Percentiles rank a stretch among this genome's conserved stretches.
phyloP scores from a whole-genome alignment of 2,329 filamentous ascomycete genomes.

The Xylaria arbuscula region DNA sequence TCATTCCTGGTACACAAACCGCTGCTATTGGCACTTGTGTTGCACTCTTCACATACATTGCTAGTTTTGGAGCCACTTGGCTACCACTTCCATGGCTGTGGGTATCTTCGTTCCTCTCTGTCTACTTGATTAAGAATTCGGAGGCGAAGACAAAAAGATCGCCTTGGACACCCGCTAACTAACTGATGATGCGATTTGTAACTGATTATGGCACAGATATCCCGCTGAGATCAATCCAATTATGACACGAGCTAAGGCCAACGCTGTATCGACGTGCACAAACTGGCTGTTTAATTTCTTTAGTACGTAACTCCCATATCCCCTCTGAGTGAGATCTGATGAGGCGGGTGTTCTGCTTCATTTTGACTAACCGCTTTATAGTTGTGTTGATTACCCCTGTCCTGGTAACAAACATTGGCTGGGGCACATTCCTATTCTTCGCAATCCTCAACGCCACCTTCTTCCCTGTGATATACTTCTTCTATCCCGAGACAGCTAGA shows the following conservation, averaged over 20 bases:
- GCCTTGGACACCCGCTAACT: neutral
- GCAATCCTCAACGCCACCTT: slow-evolving; percentile 52
- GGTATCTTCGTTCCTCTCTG: slow-evolving; percentile 12
- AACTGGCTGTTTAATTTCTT: slow-evolving; percentile 57
- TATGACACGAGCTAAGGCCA: slow-evolving; percentile 58
- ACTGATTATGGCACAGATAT: slow-evolving; percentile 47
- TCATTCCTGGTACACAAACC: slow-evolving; percentile 72
- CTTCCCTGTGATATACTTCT: slow-evolving; percentile 58
- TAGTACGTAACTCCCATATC: slow-evolving; percentile 33
- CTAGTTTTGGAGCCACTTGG: slow-evolving; percentile 74
- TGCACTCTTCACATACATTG: slow-evolving; percentile 76
- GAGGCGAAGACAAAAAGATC: neutral
- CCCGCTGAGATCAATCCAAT: slow-evolving; percentile 66
- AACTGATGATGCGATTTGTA: neutral
- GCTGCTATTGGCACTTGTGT: slow-evolving; percentile 75
- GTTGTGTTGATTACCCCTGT: slow-evolving; percentile 72
- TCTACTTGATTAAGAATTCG: neutral
- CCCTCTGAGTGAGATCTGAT: neutral
- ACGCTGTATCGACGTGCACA: slow-evolving; percentile 68
- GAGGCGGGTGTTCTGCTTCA: neutral
- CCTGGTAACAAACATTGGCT: slow-evolving; percentile 68
- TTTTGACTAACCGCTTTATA: slow-evolving; percentile 28
- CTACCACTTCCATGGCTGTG: slow-evolving; percentile 70
- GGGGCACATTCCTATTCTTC: slow-evolving; percentile 65
- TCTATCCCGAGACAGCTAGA: slow-evolving; percentile 64